A percentile compares a stretch with the other conserved stretches of the same genome.
phyloP scores from a whole-genome alignment of 2,329 filamentous ascomycete genomes.

The Hypomyces perniciosus region DNA sequence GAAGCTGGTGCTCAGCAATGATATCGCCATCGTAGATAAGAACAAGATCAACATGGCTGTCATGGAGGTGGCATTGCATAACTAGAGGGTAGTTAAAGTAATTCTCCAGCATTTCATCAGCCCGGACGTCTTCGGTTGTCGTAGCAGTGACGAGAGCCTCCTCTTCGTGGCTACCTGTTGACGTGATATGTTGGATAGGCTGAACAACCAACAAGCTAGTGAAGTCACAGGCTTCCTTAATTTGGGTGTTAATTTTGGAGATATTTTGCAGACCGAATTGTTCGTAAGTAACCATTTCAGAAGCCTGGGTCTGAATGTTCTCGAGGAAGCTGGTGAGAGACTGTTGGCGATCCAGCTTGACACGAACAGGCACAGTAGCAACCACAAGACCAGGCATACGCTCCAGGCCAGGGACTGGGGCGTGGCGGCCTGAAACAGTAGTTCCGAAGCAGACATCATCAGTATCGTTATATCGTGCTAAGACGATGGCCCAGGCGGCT shows the following conservation, averaged over 20 bases:
- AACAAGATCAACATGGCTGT: conserved; percentile 1
- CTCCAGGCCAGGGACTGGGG: conserved; percentile 15
- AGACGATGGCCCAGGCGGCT: conserved; percentile 28
- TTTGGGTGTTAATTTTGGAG: conserved; percentile 10
- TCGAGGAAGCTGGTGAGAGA: conserved; percentile 7
- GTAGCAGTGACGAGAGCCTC: conserved; percentile 2
- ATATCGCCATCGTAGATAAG: conserved; percentile 9
- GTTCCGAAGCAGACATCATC: conserved; percentile 17
- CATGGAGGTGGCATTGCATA: conserved; percentile 3
- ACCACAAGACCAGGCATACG: conserved; percentile 15
- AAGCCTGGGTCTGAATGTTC: conserved; percentile 12
- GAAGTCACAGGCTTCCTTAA: conserved; percentile 16
- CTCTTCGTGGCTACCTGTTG: neutral
- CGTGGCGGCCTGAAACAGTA: conserved; percentile 17
- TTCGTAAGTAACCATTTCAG: conserved; percentile 16
- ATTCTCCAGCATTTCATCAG: conserved; percentile 5
- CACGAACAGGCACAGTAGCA: conserved; percentile 10
- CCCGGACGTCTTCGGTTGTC: neutral
- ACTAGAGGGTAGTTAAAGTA: conserved; percentile 12
- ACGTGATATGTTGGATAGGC: conserved; percentile 10
- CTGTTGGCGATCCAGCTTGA: conserved; percentile 5
- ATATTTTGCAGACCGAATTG: conserved; percentile 21
- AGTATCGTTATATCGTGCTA: conserved; percentile 30
- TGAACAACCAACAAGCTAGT: conserved; percentile 17
- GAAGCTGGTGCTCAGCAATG: conserved; percentile 4